Percentiles rank a stretch among this genome's conserved stretches.
phyloP scores from a whole-genome alignment of 805 yeast species.

The Saturnispora mendoncae region DNA sequence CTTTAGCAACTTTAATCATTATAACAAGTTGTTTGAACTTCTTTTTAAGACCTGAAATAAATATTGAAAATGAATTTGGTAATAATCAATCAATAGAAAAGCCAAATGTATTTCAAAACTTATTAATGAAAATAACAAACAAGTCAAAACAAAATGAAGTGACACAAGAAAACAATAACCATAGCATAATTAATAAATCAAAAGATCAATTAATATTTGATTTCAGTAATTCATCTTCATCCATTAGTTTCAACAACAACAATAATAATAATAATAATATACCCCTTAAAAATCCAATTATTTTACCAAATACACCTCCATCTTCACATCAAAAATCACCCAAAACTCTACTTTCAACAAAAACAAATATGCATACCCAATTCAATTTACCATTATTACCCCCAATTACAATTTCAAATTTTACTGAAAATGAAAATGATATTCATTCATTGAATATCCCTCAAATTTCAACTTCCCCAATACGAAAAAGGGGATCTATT shows the following conservation, averaged over 20 bases:
- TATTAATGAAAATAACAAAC: too few relatives aligned
- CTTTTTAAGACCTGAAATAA: neutral
- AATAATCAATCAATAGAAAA: too few relatives aligned
- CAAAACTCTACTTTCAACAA: too few relatives aligned
- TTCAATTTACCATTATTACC: constrained; percentile 1
- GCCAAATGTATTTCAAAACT: too few relatives aligned
- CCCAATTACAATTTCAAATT: neutral
- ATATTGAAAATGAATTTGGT: neutral
- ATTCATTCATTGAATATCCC: constrained; percentile 8
- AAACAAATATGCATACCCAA: neutral
- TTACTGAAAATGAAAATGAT: neutral
- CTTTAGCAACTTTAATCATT: neutral
- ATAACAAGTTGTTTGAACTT: neutral
- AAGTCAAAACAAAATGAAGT: too few relatives aligned
- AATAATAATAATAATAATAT: too few relatives aligned
- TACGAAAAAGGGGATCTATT: neutral
- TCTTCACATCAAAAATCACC: too few relatives aligned
- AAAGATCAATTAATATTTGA: too few relatives aligned
- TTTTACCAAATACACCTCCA: neutral
- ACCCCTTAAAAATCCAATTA: neutral
- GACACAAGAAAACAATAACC: too few relatives aligned
- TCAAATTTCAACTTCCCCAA: constrained; percentile 7
- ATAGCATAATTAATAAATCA: too few relatives aligned
- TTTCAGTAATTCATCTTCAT: too few relatives aligned
- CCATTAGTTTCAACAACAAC: neutral